phyloP scores from a whole-genome alignment of 2,329 filamentous ascomycete species.

The Chalaropsis thielavioides region DNA sequence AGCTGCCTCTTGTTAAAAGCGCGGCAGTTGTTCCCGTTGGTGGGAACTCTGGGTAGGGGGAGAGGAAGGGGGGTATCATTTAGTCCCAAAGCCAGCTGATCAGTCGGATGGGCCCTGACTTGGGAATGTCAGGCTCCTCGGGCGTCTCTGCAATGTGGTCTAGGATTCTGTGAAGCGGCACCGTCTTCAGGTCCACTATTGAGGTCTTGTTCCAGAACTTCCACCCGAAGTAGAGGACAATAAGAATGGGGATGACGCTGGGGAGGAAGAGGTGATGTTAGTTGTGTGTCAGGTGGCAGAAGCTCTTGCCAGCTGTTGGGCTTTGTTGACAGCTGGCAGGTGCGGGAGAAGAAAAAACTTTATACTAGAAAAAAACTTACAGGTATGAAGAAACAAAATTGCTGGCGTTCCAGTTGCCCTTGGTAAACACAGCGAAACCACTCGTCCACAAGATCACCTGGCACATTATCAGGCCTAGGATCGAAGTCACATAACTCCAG shows the following conservation, averaged over 20 bases:
- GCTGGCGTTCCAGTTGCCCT: conserved; percentile 42
- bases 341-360: background rate
- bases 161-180: conserved; percentile 39
- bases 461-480: conserved; percentile 43
- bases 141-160: conserved; percentile 25
- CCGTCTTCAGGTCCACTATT: conserved; percentile 34
- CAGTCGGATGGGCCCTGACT: conserved; percentile 8
- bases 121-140: conserved; percentile 5
- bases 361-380: conserved; percentile 34
- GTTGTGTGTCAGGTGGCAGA: background rate
- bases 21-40: background rate
- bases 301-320: background rate
- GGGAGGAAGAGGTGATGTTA: conserved; percentile 16
- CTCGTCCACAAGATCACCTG: conserved; percentile 54
- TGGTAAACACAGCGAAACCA: conserved; percentile 50
- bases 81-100: conserved; percentile 17
- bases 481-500: conserved; percentile 48
- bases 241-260: conserved; percentile 46
- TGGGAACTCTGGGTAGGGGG: background rate
- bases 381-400: conserved; percentile 48
- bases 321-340: conserved; percentile 5
- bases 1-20: conserved; percentile 13
- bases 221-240: conserved; percentile 44
- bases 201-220: conserved; percentile 51
- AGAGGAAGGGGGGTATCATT: background rate